phyloP scores from a whole-genome alignment of 1,284 basidiomycete species.

The Fomitopsis betulina region DNA sequence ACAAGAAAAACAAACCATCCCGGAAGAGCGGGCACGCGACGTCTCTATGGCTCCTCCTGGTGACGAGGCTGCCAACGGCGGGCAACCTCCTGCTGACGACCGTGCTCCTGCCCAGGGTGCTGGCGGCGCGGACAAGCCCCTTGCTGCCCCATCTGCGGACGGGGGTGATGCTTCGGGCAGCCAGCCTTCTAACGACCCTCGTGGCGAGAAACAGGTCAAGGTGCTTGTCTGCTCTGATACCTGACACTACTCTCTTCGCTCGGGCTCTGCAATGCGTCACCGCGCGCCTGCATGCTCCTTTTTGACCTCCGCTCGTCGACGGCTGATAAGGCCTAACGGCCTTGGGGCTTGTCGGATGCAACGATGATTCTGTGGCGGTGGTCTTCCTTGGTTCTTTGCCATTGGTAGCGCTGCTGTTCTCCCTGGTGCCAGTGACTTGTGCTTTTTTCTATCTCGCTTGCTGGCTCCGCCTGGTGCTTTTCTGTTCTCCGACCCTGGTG shows the following conservation, averaged over 20 bases:
- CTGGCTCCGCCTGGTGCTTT: slow-evolving; percentile 24
- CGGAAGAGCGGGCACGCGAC: slow-evolving; percentile 43
- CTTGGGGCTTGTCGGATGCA: neutral
- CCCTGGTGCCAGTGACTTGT: slow-evolving; percentile 7
- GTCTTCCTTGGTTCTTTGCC: neutral
- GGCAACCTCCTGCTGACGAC: slow-evolving; percentile 31
- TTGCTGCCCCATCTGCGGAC: slow-evolving; percentile 22
- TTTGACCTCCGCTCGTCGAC: neutral
- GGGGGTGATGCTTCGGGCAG: slow-evolving; percentile 13
- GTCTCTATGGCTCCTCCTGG: slow-evolving; percentile 40
- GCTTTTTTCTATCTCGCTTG: slow-evolving; percentile 10
- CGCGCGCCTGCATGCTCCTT: neutral
- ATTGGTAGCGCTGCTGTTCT: neutral
- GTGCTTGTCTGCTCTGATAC: slow-evolving; percentile 74
- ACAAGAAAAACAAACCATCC: slow-evolving; percentile 48
- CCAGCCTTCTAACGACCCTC: slow-evolving; percentile 37
- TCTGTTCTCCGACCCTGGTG: slow-evolving; percentile 51
- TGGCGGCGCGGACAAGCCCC: slow-evolving; percentile 44
- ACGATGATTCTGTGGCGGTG: neutral
- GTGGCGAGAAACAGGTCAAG: slow-evolving; percentile 81
- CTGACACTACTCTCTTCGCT: slow-evolving; percentile 24
- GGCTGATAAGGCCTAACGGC: neutral
- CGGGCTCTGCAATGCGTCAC: slow-evolving; percentile 18
- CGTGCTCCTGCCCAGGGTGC: slow-evolving; percentile 36
- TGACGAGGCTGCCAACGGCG: slow-evolving; percentile 41